Evolutionary conservation across 352 stramenopile genomes (phyloP), one percentile per base, ranked within the genome.

Genomic region (Phytophthora europaea): DNA sequence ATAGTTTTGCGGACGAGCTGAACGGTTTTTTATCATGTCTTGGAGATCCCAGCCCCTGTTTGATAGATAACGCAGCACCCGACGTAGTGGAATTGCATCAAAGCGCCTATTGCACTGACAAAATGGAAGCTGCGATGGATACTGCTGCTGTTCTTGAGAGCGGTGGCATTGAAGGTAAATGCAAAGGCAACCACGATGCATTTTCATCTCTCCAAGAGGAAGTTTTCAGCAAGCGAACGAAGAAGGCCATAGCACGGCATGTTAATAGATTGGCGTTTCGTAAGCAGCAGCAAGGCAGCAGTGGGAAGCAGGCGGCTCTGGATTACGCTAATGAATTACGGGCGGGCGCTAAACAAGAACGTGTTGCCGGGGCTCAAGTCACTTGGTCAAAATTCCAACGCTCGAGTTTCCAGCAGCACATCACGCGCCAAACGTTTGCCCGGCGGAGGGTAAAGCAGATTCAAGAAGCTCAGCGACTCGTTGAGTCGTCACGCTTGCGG

Each of bases 341-440:
- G 2, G 22, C 13, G 3, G 50, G 23, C 22, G 13, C 50, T 2
- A 34, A 72, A 7, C 33, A 65, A n/a, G 16, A 59, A 43, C 51
- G 13, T 18, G 7, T 13, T 53, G 6, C 36, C 4, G 36, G 38
- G 2, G 50, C 45, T 13, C 73, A 64, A 47, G 33, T 64, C 1
- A 12, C 79, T 28, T 90, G 80, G 82, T 82, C 73, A 12, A 78
- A 81, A 23, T 83, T 87, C 52, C 87, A 92, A 51, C 82, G 57
- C 62, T 82, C 82, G 56, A 91, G 82, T 22, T 83, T 91, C 36
- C 69, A 84, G 28, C 76, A 75, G 16, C 87, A 94, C 56, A 87
- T 94, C 7, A 73, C 64, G 22, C 80, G 85, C 2, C 84, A 94
- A 74, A 73, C 74, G 3, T 75, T 80, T 26, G 86, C 87, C 0